phyloP scores from a whole-genome alignment of 306 rosid genomes.

The Notholithocarpus densiflorus region DNA sequence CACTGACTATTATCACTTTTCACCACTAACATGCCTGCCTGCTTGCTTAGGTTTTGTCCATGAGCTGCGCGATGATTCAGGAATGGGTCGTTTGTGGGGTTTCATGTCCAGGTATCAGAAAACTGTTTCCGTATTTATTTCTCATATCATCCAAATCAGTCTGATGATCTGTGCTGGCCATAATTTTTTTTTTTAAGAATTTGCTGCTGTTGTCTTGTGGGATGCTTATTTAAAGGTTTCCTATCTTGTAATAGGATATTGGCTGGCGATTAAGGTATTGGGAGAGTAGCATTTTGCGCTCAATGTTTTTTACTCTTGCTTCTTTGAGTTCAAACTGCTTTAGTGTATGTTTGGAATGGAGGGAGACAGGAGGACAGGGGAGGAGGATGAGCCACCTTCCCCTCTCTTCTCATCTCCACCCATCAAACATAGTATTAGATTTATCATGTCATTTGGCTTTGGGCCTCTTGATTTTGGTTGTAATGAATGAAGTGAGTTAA shows the following conservation, averaged over 20 bases:
- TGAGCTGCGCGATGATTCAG: conserved; percentile 88
- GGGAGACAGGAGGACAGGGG: too few species aligned
- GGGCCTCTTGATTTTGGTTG: too few species aligned
- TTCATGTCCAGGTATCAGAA: conserved; percentile 64
- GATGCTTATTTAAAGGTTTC: not conserved
- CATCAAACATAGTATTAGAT: too few species aligned
- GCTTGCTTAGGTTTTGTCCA: conserved; percentile 43
- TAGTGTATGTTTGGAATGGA: too few species aligned
- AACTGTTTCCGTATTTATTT: too few species aligned
- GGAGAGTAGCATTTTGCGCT: not conserved
- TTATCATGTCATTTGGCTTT: too few species aligned
- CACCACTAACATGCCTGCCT: not conserved
- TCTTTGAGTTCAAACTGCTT: not conserved
- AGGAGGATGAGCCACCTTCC: too few species aligned
- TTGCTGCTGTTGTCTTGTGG: not conserved
- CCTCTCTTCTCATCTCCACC: too few species aligned
- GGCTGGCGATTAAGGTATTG: not conserved
- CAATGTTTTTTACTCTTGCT: not conserved
- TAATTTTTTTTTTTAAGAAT: not conserved
- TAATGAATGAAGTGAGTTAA: too few species aligned
- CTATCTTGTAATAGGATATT: not conserved
- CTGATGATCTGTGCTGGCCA: not conserved
- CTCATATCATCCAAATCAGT: not conserved
- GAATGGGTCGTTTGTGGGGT: conserved; percentile 86
- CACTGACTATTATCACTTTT: not conserved